Percentiles rank a stretch among this genome's conserved stretches.
Conservation (phyloP, 2,329 filamentous ascomycete genomes). For the Neofusicoccum parvum region DNA sequence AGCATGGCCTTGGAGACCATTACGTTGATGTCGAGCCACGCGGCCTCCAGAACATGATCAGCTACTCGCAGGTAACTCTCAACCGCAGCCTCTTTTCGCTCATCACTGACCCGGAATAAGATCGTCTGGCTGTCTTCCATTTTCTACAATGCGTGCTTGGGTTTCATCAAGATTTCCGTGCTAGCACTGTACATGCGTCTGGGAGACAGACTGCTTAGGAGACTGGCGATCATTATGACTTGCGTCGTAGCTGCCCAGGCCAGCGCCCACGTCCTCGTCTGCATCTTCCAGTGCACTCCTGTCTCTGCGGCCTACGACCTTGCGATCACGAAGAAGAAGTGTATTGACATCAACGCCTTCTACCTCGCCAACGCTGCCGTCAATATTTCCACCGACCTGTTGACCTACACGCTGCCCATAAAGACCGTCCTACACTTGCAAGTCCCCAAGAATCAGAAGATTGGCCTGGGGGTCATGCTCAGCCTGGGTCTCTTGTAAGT, state of each 20-base stretch:
- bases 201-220: constrained; percentile 41
- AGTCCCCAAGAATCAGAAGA: constrained; percentile 25
- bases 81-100: not conserved
- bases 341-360: constrained; percentile 31
- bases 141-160: constrained; percentile 50
- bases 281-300: constrained; percentile 29
- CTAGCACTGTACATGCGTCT: constrained; percentile 49
- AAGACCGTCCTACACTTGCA: constrained; percentile 28
- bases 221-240: constrained; percentile 43
- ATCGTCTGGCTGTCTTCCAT: constrained; percentile 50
- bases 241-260: constrained; percentile 40
- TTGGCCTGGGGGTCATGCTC: constrained; percentile 28
- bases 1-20: constrained; percentile 26
- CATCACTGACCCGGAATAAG: not conserved
- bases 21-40: constrained; percentile 29
- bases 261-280: constrained; percentile 27
- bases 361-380: constrained; percentile 31
- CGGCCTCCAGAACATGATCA: constrained; percentile 27
- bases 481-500: constrained; percentile 30
- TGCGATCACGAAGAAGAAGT: constrained; percentile 24
- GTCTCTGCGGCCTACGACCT: constrained; percentile 29
- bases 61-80: constrained; percentile 28
- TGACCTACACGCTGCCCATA: constrained; percentile 30
- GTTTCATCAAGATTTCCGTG: constrained; percentile 52
- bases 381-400: constrained; percentile 28